Percentiles rank a stretch among this genome's conserved stretches.
Evolutionary conservation across 2,329 filamentous ascomycete species (phyloP).

Genomic region (Tolypocladium ovalisporum): DNA sequence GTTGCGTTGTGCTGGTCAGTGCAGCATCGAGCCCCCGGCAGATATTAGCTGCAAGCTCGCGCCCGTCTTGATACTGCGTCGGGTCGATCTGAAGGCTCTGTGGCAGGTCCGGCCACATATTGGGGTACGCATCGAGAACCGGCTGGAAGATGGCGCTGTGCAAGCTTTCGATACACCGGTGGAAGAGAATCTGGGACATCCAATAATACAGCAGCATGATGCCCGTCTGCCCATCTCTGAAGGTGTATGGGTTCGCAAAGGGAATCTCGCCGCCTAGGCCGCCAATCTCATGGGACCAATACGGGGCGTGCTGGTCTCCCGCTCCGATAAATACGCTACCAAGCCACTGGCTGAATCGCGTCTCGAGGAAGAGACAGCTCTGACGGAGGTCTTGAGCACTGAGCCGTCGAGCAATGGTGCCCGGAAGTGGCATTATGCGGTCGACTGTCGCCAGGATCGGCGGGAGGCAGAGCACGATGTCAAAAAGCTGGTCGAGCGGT

Average conservation of each 20-base stretch:
- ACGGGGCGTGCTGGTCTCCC: constrained; percentile 19
- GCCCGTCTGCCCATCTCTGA: constrained; percentile 32
- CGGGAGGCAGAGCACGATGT: constrained; percentile 36
- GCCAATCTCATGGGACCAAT: constrained; percentile 26
- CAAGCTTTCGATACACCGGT: constrained; percentile 34
- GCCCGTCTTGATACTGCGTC: constrained; percentile 30
- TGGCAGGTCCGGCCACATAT: constrained; percentile 27
- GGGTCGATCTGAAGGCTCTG: constrained; percentile 28
- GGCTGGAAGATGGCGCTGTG: constrained; percentile 33
- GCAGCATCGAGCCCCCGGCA: constrained; percentile 40
- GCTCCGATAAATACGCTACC: constrained; percentile 14
- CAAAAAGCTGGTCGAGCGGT: constrained; percentile 39
- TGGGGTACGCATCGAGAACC: constrained; percentile 27
- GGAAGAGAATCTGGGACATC: constrained; percentile 37
- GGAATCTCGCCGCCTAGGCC: constrained; percentile 23
- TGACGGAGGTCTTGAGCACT: constrained; percentile 36
- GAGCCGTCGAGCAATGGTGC: constrained; percentile 29
- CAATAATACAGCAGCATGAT: constrained; percentile 43
- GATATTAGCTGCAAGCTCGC: constrained; percentile 34
- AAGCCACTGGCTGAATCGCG: constrained; percentile 37
- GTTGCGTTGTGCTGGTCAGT: constrained; percentile 30
- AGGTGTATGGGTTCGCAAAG: constrained; percentile 33
- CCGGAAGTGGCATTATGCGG: constrained; percentile 24
- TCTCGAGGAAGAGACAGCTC: constrained; percentile 36
- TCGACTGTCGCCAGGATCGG: constrained; percentile 35